Conservation (phyloP, 176 grass and related monocot genomes). For the Phoenix dactylifera region DNA sequence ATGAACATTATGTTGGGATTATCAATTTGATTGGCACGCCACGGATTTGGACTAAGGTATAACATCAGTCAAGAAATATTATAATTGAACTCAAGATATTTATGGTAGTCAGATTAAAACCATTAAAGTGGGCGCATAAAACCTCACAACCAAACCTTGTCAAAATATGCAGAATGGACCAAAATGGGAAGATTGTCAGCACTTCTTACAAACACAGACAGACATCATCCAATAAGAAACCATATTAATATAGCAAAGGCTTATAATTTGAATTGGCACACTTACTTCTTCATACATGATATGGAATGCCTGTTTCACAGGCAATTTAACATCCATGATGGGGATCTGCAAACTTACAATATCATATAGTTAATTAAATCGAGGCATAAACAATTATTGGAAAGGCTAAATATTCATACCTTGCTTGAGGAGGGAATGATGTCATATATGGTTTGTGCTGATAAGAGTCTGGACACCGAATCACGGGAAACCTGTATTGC, state of each 20-base stretch:
- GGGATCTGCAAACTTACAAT: conserved; percentile 37
- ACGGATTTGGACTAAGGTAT: too few relatives aligned
- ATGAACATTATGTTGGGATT: too few relatives aligned
- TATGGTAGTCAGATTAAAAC: too few relatives aligned
- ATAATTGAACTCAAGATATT: too few relatives aligned
- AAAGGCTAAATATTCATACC: conserved; percentile 38
- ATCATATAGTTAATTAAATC: conserved; percentile 10
- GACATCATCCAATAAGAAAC: too few relatives aligned
- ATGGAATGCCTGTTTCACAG: conserved; percentile 67
- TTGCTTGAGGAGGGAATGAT: conserved; percentile 62
- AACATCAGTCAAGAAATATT: too few relatives aligned
- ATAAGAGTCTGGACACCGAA: conserved; percentile 42
- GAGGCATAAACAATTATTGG: conserved; percentile 11
- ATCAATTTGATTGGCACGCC: too few relatives aligned
- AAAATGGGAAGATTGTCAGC: too few relatives aligned
- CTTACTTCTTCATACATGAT: conserved; percentile 70
- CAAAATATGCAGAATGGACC: too few relatives aligned
- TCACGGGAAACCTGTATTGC: conserved; percentile 33
- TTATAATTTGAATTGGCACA: conserved; percentile 1
- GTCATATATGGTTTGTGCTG: conserved; percentile 56
- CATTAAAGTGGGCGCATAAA: too few relatives aligned
- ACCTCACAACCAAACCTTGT: too few relatives aligned
- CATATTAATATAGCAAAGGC: not conserved
- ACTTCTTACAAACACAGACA: too few relatives aligned
- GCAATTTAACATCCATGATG: conserved; percentile 48